Conservation (phyloP, 306 rosid genomes). For the Cicer pinnatifidum region DNA sequence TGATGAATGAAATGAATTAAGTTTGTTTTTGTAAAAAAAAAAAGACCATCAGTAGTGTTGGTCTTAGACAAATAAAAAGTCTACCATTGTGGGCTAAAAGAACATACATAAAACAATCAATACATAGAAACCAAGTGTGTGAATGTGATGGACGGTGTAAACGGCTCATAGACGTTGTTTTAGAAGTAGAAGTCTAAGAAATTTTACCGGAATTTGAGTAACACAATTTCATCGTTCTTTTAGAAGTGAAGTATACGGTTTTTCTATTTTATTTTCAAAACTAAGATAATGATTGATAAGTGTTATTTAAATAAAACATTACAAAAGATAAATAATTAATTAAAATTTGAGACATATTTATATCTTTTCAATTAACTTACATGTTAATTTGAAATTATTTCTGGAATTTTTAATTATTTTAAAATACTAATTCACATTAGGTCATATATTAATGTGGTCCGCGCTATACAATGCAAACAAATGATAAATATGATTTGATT, state of each 20-base stretch:
- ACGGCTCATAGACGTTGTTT: not conserved
- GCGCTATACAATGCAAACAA: not conserved
- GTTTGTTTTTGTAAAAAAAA: not conserved
- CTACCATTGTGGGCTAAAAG: not conserved
- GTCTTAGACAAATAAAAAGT: not conserved
- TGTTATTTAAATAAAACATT: too few relatives aligned
- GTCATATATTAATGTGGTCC: too few relatives aligned
- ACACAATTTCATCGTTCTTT: not conserved
- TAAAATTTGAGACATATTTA: too few relatives aligned
- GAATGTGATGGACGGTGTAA: not conserved
- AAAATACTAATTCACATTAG: too few relatives aligned
- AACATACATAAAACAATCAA: not conserved
- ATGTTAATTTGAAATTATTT: too few relatives aligned
- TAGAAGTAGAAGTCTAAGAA: too few relatives aligned
- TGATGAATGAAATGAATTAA: not conserved
- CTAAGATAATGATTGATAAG: too few relatives aligned
- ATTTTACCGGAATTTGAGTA: not conserved
- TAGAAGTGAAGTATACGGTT: too few relatives aligned
- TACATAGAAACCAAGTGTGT: conserved; percentile 1
- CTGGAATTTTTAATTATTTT: too few relatives aligned
- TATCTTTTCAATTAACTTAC: too few relatives aligned
- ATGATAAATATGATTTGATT: not conserved
- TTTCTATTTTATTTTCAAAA: too few relatives aligned
- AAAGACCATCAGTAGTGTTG: not conserved
- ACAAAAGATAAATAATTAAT: too few relatives aligned